Evolutionary conservation across 306 rosid genomes (phyloP), one percentile per base, ranked within the genome.

Genomic region (Comarum palustre): DNA sequence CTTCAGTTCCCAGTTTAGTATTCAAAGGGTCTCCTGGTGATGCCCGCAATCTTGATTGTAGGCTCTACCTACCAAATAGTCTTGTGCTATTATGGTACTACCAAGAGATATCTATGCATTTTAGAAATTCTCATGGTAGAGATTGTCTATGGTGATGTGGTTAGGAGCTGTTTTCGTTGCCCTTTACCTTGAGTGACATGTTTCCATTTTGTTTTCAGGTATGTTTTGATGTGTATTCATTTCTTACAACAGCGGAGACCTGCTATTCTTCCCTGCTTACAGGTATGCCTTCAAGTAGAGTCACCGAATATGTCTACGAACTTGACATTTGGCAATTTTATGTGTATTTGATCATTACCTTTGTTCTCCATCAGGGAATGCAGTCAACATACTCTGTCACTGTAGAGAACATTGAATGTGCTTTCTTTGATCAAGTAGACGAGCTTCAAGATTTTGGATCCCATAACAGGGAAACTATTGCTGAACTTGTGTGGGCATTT

Each of bases 171-270:
- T 43, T 76, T 39, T 32, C 9, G 29, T 15, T 66, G 65, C 15
- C 31, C 2, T 25, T 22, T 42, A 64, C 14, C 14, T 11, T 24
- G 73, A 45, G 31, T 45, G 71, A 78, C 80, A 48, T 77, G 25
- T 78, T 38, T 63, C 48, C 36, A 41, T 73, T 77, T 47, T 78
- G 66, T 38, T 85, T 86, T 80, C 99, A 94, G 99, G 91, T 94
- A 94, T 80, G 99, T 94, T 71, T 79, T 94, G 83, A 94, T 94
- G 99, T 94, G 99, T 89, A 89, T 94, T 75, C 96, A 94, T 79
- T 94, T 84, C 78, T 81, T 94, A 76, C 99, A 94, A 82, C 85
- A 73, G 67, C 82, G 90, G 17, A 87, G 86, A 54, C 99, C 99
- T 63, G 90, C 99, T 55, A 83, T 94, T 77, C 99, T 94, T 76